A percentile compares a stretch with the other conserved stretches of the same genome.
phyloP scores from a whole-genome alignment of 2,329 filamentous ascomycete species.

The Penicillium sp. region DNA sequence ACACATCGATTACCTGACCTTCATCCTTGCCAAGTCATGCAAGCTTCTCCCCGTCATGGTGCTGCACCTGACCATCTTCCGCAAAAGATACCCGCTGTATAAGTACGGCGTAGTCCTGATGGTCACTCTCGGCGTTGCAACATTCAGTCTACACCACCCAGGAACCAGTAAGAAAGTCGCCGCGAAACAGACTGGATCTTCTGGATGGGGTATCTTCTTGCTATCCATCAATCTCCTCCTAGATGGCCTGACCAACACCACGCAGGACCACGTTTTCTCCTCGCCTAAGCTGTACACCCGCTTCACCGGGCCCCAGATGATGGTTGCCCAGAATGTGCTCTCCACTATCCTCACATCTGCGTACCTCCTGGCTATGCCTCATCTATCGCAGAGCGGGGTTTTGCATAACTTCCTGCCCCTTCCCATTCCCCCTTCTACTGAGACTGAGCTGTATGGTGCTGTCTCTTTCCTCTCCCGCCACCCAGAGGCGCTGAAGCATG shows the following conservation, averaged over 20 bases:
- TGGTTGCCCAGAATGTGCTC: constrained; percentile 95
- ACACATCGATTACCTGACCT: constrained; percentile 97
- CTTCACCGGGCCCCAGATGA: constrained; percentile 95
- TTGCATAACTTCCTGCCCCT: constrained; percentile 66
- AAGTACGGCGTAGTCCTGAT: constrained; percentile 92
- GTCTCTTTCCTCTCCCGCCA: constrained; percentile 75
- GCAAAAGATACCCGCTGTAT: constrained; percentile 83
- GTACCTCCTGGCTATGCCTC: constrained; percentile 76
- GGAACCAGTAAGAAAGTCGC: constrained; percentile 57
- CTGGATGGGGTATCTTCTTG: constrained; percentile 68
- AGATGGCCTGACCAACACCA: constrained; percentile 92
- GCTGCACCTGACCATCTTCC: constrained; percentile 87
- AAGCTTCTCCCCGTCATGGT: constrained; percentile 99
- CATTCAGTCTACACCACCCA: constrained; percentile 84
- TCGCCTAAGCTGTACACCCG: constrained; percentile 62
- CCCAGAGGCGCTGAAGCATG: constrained; percentile 78
- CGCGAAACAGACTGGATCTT: constrained; percentile 58
- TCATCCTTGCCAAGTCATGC: constrained; percentile 95
- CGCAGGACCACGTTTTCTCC: constrained; percentile 89
- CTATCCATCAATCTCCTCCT: constrained; percentile 88
- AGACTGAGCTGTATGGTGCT: constrained; percentile 76
- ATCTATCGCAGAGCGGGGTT: constrained; percentile 64
- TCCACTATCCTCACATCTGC: constrained; percentile 69
- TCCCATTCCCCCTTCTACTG: constrained; percentile 52
- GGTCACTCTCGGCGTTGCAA: constrained; percentile 86